Conservation (phyloP, 257 asterid species). For the Solanum paucissectum region DNA sequence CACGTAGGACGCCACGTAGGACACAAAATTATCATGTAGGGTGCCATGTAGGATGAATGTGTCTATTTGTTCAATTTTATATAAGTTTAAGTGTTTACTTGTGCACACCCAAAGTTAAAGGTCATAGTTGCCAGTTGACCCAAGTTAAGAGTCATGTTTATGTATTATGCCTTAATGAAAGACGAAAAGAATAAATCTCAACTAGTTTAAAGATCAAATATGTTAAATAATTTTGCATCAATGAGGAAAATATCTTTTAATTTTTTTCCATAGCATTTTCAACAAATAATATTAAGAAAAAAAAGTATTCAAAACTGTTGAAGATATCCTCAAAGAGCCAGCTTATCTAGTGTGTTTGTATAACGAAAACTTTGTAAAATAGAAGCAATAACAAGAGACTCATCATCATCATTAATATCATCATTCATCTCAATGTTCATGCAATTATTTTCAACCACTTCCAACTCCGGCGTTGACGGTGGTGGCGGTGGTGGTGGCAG, state of each 20-base stretch:
- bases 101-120: no score
- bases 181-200: background rate
- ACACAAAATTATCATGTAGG: no score
- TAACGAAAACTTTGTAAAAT: constrained; percentile 28
- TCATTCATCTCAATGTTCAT: background rate
- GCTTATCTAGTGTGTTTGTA: constrained; percentile 5
- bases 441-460: constrained; percentile 2
- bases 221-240: background rate
- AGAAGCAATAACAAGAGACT: constrained; percentile 29
- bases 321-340: background rate
- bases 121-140: no score
- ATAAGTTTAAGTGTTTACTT: no score
- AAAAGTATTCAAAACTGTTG: background rate
- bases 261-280: background rate
- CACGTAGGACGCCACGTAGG: no score
- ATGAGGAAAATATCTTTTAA: background rate
- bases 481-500: background rate
- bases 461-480: background rate
- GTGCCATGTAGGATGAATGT: no score
- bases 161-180: background rate
- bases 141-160: no score
- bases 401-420: constrained; percentile 13
- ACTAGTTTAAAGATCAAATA: background rate
- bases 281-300: background rate
- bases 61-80: no score